phyloP scores from a whole-genome alignment of 306 rosid species.

The Trichosanthes truncata region DNA sequence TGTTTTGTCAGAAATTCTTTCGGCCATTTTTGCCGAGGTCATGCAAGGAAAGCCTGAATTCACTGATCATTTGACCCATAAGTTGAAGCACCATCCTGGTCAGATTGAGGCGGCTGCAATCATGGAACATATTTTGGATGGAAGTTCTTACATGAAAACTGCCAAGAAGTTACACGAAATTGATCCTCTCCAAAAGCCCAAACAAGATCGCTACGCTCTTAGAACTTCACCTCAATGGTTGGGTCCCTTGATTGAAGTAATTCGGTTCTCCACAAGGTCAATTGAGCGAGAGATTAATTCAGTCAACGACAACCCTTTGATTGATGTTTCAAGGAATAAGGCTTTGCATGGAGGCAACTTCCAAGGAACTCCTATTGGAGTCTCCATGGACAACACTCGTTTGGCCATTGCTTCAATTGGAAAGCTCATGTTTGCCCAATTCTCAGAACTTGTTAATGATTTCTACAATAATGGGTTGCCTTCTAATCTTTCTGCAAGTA shows the following conservation, averaged over 20 bases:
- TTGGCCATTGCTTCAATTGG: constrained; percentile 79
- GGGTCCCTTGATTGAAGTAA: constrained; percentile 79
- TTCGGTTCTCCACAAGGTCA: constrained; percentile 65
- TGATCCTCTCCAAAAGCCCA: constrained; percentile 80
- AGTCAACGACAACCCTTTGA: constrained; percentile 81
- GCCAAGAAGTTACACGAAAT: constrained; percentile 62
- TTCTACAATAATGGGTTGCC: constrained; percentile 81
- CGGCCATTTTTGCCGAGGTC: constrained; percentile 69
- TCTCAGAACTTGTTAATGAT: constrained; percentile 84
- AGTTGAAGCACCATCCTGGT: constrained; percentile 86
- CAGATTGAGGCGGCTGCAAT: constrained; percentile 98
- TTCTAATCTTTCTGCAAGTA: constrained; percentile 62
- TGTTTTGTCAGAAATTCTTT: constrained; percentile 54
- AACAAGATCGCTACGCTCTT: constrained; percentile 78
- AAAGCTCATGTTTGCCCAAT: constrained; percentile 87
- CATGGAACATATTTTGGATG: constrained; percentile 88
- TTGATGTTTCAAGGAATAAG: constrained; percentile 83
- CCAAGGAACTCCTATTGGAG: constrained; percentile 92
- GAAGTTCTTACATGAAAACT: constrained; percentile 60
- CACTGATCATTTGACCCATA: constrained; percentile 78
- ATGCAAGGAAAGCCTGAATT: constrained; percentile 94
- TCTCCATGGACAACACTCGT: constrained; percentile 91
- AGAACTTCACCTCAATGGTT: constrained; percentile 93
- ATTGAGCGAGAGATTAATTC: constrained; percentile 88
- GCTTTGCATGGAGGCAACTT: constrained; percentile 88